Evolutionary conservation across 352 stramenopile genomes (phyloP).

Genomic region (Globisporangium nagaii): DNA sequence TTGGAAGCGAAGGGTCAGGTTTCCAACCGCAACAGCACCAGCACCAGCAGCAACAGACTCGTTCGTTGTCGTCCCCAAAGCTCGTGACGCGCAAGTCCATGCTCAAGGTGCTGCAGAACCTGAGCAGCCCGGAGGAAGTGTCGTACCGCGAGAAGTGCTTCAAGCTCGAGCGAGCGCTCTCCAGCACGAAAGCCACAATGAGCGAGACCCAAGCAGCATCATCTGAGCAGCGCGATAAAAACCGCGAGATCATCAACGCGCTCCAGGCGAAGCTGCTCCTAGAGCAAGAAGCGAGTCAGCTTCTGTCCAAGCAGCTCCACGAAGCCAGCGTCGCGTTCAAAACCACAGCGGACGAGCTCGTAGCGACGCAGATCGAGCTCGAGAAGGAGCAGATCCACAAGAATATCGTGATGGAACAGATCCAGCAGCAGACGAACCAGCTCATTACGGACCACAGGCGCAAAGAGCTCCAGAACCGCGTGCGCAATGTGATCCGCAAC

Average conservation of each 20-base stretch:
- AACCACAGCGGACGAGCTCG: constrained; percentile 34
- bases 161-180: constrained; percentile 48
- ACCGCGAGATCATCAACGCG: constrained; percentile 23
- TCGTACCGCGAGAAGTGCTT: constrained; percentile 48
- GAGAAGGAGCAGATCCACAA: constrained; percentile 39
- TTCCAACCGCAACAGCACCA: background rate
- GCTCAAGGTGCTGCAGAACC: constrained; percentile 7
- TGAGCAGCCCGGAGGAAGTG: constrained; percentile 25
- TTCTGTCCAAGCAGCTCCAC: constrained; percentile 43
- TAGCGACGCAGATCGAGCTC: constrained; percentile 39
- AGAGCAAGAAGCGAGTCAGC: constrained; percentile 40
- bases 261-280: constrained; percentile 48
- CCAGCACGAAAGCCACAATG: constrained; percentile 33
- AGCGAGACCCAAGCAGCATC: constrained; percentile 25
- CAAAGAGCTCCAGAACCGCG: constrained; percentile 40
- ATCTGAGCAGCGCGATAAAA: constrained; percentile 18
- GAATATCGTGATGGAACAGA: constrained; percentile 36
- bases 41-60: background rate
- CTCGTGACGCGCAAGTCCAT: background rate
- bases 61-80: background rate
- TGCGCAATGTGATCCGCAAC: constrained; percentile 50
- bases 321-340: constrained; percentile 43
- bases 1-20: background rate
- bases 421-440: constrained; percentile 36
- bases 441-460: constrained; percentile 48